Percentiles rank a stretch among this genome's conserved stretches.
Evolutionary conservation across 768 basidiomycete genomes (phyloP).

Genomic region (Phylloporus sp.): DNA sequence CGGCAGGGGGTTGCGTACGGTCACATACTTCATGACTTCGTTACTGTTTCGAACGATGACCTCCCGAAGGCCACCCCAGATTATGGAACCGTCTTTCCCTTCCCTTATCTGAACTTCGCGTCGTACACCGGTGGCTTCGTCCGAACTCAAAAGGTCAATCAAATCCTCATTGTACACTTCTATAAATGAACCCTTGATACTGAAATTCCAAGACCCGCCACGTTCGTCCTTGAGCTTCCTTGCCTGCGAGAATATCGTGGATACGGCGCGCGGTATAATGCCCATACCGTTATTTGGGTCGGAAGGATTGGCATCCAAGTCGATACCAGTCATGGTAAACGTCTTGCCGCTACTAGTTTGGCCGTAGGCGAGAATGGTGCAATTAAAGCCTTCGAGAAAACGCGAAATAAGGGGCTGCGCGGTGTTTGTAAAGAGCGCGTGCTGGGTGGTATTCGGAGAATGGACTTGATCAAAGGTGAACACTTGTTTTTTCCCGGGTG

Average conservation of each 20-base stretch:
- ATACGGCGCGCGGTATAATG: constrained; percentile 91
- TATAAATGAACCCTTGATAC: constrained; percentile 86
- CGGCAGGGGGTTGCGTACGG: constrained; percentile 5
- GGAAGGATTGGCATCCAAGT: constrained; percentile 82
- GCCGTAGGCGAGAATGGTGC: constrained; percentile 50
- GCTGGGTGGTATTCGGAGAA: constrained; percentile 77
- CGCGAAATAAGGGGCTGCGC: constrained; percentile 80
- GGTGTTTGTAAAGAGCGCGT: constrained; percentile 79
- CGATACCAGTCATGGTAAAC: constrained; percentile 95
- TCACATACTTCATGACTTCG: constrained; percentile 89
- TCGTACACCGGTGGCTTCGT: constrained; percentile 58
- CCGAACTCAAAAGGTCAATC: constrained; percentile 83
- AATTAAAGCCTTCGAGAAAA: constrained; percentile 93
- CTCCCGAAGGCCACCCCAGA: constrained; percentile 95
- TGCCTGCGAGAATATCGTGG: constrained; percentile 77
- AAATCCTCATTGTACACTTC: constrained; percentile 99
- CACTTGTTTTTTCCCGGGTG: constrained; percentile 68
- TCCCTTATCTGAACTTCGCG: constrained; percentile 94
- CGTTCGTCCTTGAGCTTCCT: constrained; percentile 75
- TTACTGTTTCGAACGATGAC: constrained; percentile 74
- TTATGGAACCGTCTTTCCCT: constrained; percentile 94
- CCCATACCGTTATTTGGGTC: constrained; percentile 84
- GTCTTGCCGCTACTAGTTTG: constrained; percentile 34
- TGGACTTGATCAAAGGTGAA: constrained; percentile 97
- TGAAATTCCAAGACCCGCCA: constrained; percentile 68